Percentiles rank a stretch among this genome's conserved stretches.
These are phyloP conservation scores for Lactifluus piperatus DNA, from an alignment of 768 basidiomycete genomes.

Conservation along the genomic window DNA sequence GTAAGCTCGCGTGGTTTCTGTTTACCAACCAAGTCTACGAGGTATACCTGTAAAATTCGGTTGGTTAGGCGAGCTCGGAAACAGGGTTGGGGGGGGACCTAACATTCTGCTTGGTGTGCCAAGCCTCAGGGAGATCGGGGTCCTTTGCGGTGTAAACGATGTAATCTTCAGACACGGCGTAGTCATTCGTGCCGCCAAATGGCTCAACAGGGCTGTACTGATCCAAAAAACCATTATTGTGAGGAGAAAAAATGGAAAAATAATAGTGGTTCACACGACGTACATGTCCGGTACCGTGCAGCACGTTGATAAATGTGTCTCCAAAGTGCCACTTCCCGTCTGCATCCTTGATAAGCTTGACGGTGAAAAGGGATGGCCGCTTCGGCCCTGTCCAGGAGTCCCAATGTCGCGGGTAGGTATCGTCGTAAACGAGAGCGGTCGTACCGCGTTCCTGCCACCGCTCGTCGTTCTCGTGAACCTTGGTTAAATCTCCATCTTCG, in stretches of 20 bases:
- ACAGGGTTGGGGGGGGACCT: neutral
- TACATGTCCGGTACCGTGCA: slow-evolving; percentile 66
- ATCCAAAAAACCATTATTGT: neutral
- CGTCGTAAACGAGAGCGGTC: slow-evolving; percentile 47
- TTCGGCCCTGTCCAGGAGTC: slow-evolving; percentile 68
- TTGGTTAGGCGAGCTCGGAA: neutral
- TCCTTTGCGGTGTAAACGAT: slow-evolving; percentile 86
- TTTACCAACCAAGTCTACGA: slow-evolving; percentile 48
- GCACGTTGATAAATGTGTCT: slow-evolving; percentile 44
- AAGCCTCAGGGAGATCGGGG: slow-evolving; percentile 62
- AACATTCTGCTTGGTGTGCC: slow-evolving; percentile 88
- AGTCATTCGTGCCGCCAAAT: slow-evolving; percentile 79
- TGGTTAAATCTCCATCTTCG: slow-evolving; percentile 60
- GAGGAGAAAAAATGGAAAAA: neutral
- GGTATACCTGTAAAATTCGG: slow-evolving; percentile 46
- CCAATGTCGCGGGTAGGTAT: slow-evolving; percentile 43
- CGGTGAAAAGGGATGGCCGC: slow-evolving; percentile 61
- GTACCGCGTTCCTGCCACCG: slow-evolving; percentile 66
- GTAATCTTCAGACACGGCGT: slow-evolving; percentile 57
- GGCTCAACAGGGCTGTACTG: slow-evolving; percentile 75
- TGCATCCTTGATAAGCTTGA: slow-evolving; percentile 41
- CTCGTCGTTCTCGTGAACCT: slow-evolving; percentile 61
- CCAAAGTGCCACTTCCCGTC: slow-evolving; percentile 48
- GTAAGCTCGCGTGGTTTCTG: slow-evolving; percentile 60
- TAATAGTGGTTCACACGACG: slow-evolving; percentile 24